These are phyloP conservation scores for Lumnitzera racemosa DNA, from an alignment of 345 rosid genomes.

Conservation along the genomic window DNA sequence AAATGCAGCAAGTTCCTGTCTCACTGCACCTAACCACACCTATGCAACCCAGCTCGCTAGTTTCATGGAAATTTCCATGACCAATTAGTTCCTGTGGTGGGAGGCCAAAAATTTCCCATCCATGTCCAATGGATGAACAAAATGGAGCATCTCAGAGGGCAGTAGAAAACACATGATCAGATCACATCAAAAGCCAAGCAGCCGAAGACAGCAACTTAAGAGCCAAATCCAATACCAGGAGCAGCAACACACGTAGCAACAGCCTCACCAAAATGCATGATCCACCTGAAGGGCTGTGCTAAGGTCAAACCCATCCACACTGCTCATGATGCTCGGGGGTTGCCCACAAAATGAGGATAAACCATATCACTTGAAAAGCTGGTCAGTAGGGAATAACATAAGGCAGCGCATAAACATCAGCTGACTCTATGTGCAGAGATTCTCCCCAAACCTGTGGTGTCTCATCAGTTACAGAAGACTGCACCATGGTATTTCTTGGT, in stretches of 20 bases:
- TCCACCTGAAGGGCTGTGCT: background rate
- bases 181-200: no score
- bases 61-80: background rate
- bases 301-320: background rate
- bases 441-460: conserved; percentile 55
- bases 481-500: conserved; percentile 26
- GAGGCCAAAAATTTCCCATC: conserved; percentile 4
- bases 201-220: no score
- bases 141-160: background rate
- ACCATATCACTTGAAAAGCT: conserved; percentile 7
- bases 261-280: background rate
- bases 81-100: background rate
- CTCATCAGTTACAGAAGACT: conserved; percentile 19
- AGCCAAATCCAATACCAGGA: no score
- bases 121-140: background rate
- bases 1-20: conserved; percentile 18
- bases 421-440: conserved; percentile 49
- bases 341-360: conserved; percentile 4
- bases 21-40: conserved; percentile 8
- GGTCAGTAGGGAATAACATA: conserved; percentile 68
- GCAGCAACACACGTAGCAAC: no score
- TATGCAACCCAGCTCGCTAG: conserved; percentile 6
- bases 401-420: conserved; percentile 59
- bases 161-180: background rate
- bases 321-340: background rate